Evolutionary conservation across 2,329 filamentous ascomycete genomes (phyloP).

Genomic region (Alternaria arbusti): DNA sequence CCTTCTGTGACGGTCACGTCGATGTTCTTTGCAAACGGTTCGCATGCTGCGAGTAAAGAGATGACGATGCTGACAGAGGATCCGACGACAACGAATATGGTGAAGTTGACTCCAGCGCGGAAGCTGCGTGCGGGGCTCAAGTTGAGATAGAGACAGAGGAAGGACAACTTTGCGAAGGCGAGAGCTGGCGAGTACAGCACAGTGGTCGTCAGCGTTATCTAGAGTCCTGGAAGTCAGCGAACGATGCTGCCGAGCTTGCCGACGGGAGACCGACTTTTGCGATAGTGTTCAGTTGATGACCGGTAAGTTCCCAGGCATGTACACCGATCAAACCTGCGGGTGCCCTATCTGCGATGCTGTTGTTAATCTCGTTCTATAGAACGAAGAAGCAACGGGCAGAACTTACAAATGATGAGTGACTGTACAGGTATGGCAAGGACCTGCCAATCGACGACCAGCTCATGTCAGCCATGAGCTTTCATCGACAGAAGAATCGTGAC

Average conservation of each 20-base stretch:
- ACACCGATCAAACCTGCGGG: slow-evolving; percentile 16
- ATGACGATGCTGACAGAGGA: slow-evolving; percentile 23
- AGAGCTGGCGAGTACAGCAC: neutral
- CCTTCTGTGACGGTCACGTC: slow-evolving; percentile 20
- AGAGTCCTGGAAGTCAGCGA: neutral
- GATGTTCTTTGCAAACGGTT: slow-evolving; percentile 20
- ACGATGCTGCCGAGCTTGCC: slow-evolving; percentile 2
- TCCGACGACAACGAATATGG: slow-evolving; percentile 24
- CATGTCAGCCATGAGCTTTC: neutral
- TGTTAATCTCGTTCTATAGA: neutral
- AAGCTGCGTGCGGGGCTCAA: slow-evolving; percentile 3
- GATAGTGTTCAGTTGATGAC: slow-evolving; percentile 17
- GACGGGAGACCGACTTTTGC: slow-evolving; percentile 6
- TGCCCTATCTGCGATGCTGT: slow-evolving; percentile 7
- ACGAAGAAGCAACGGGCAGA: neutral
- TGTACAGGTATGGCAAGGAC: neutral
- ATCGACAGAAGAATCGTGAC: neutral
- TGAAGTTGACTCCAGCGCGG: slow-evolving; percentile 12
- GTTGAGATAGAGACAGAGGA: neutral
- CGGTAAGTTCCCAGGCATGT: slow-evolving; percentile 22
- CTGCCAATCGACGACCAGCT: neutral
- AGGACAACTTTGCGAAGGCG: neutral
- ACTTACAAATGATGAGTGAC: neutral
- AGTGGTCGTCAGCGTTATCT: slow-evolving; percentile 9
- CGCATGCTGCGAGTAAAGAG: slow-evolving; percentile 24